Evolutionary conservation across 1,284 basidiomycete genomes (phyloP).

Genomic region (Phenoliferia sp.): DNA sequence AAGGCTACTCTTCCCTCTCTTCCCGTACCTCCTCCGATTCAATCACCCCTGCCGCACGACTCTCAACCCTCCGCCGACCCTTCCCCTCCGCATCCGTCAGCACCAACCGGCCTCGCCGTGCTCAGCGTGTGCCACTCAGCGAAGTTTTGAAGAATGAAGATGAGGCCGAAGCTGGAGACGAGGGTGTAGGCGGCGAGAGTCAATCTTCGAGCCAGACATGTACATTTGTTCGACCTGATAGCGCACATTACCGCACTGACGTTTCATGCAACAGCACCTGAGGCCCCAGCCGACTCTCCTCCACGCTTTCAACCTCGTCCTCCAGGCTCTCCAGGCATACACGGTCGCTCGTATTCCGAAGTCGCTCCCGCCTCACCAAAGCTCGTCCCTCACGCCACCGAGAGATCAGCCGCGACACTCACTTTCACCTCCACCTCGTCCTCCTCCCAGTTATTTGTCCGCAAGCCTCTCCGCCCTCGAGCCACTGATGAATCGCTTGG

Average conservation of each 20-base stretch:
- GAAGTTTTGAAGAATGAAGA: background rate
- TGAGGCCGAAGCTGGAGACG: background rate
- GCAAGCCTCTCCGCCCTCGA: background rate
- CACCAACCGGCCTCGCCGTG: background rate
- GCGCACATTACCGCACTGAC: background rate
- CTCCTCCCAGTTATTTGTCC: conserved; percentile 1
- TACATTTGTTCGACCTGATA: background rate
- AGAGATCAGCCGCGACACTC: conserved; percentile 15
- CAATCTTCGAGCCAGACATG: background rate
- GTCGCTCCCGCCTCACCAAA: conserved; percentile 25
- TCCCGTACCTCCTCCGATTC: background rate
- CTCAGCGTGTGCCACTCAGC: background rate
- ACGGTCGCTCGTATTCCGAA: conserved; percentile 28
- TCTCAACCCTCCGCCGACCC: background rate
- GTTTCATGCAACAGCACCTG: background rate
- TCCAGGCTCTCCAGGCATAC: conserved; percentile 14
- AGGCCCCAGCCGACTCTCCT: background rate
- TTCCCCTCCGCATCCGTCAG: background rate
- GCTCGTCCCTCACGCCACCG: conserved; percentile 13
- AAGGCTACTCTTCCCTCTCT: background rate
- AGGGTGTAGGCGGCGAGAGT: background rate
- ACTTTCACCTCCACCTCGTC: conserved; percentile 12
- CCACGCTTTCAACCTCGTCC: conserved; percentile 8
- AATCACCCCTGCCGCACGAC: background rate
- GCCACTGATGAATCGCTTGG: background rate